Percentiles rank a stretch among this genome's conserved stretches.
Conservation (phyloP, 2,329 filamentous ascomycete species). For the Cordyceps tenuipes region DNA sequence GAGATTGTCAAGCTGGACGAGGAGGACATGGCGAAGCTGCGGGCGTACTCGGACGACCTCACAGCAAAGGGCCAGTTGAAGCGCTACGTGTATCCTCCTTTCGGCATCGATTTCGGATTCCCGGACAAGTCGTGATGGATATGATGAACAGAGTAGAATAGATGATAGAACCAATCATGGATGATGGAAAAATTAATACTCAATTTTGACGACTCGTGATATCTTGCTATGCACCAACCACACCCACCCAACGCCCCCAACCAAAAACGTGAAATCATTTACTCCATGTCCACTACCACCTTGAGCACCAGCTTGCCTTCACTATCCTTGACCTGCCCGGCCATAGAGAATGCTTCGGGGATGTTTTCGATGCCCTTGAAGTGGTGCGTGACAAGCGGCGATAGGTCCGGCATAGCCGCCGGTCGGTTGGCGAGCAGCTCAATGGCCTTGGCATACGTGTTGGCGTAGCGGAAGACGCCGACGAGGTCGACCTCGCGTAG, state of each 20-base stretch:
- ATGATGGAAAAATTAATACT: neutral
- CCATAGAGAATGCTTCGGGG: constrained; percentile 64
- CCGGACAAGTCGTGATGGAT: constrained; percentile 48
- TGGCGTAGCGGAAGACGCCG: constrained; percentile 65
- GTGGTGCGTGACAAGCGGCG: constrained; percentile 62
- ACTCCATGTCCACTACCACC: constrained; percentile 51
- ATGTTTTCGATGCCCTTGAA: constrained; percentile 56
- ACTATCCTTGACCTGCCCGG: constrained; percentile 60
- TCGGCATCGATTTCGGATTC: constrained; percentile 62
- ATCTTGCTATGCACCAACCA: constrained; percentile 2
- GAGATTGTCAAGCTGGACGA: constrained; percentile 57
- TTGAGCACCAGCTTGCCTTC: constrained; percentile 65
- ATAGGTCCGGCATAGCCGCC: constrained; percentile 52
- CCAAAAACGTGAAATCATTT: neutral
- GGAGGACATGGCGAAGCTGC: constrained; percentile 52
- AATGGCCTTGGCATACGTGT: constrained; percentile 57
- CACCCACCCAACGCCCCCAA: neutral
- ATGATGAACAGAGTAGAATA: constrained; percentile 10
- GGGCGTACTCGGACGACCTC: constrained; percentile 46
- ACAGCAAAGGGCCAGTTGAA: constrained; percentile 42
- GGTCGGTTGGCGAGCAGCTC: constrained; percentile 40
- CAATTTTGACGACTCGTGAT: neutral
- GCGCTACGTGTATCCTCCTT: constrained; percentile 61
- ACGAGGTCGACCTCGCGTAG: constrained; percentile 64
- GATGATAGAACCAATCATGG: neutral